Base-by-base conservation (phyloP, 1,139 yeast genomes). In the Scheffersomyces stambukii region DNA sequence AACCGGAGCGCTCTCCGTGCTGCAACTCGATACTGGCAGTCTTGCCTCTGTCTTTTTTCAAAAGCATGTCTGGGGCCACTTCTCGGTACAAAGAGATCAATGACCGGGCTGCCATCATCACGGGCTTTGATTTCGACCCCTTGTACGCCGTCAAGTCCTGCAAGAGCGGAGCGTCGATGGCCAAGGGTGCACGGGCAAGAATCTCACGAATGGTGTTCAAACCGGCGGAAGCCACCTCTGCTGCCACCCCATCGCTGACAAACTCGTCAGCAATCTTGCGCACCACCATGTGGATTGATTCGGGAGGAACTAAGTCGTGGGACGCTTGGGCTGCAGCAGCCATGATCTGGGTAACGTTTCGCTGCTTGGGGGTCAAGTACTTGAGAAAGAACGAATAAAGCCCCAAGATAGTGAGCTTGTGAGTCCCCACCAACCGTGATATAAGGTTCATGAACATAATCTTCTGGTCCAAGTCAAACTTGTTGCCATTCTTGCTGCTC, bases 141-240 rank as follows among this genome's bases (percentile, higher is more conserved):
- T 82, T 85, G 58, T 91, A 91, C 41, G 80, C 95, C 8, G 83
- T 73, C 54, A 91, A 71, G 60, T 91, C 98, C 45, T 88, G 96
- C 40, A 91, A 65, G 35, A 91, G 62, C 2, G 89, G 76, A 30
- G 81, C 78, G 33, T 88, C 96, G 44, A 91, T 86, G 20, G 97
- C 95, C 40, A 91, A 68, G 11, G 98, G 97, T 7, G 95, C 93
- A 64, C 98, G 80, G 2, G 95, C 61, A 39, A 91, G 71, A 36
- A 91, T 85, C 58, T 91, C 98, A 43, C 97, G 70, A 37, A 91
- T 89, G 5, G 97, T 85, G 56, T 91, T 91, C 40, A 91, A 69
- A 48, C 99, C 99, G 3, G 97, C 97, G 28, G 96, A 88, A 8
- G 97, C 96, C 32, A 89, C 98, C 59, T 91, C 96, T 14, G 95